Evolutionary conservation across 176 grass and related monocot species (phyloP), one percentile per base, ranked within the genome.

Genomic region (Cymbopogon citratus): DNA sequence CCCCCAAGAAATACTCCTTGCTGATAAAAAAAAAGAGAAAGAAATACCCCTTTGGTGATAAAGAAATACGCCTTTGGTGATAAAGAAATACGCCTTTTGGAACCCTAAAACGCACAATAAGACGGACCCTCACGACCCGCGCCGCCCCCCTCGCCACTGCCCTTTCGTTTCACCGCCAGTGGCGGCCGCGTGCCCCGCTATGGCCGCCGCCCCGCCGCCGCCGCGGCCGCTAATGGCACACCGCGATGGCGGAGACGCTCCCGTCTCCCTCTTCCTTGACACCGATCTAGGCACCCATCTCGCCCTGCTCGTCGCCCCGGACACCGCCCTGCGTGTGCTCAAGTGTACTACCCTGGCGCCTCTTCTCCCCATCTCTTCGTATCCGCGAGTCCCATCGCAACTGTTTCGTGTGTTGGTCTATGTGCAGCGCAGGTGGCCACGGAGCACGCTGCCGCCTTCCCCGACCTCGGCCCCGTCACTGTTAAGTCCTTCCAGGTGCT

Each of bases 211-310:
- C 12, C 56, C 57, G 38, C 9, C 45, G 71, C 3, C 23, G 12
- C 40, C 65, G 33, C 67, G 49, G 69, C 61, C 31, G 25, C 23
- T 27, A 21, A 66, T 1, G 63, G 66, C 62, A 73, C 56, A n/a
- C 35, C 43, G 54, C 34, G 27, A 2, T 18, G 4, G 29, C 25
- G 71, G 63, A 51, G 56, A 44, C 10, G 51, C 4, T 19, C 25
- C 51, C 15, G 3, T 91, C 11, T 29, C 79, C 48, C 61, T 98
- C 9, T 99, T 87, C 79, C 12, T 95, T 12, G 77, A 91, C 67
- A 91, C 96, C 23, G 79, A 82, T 40, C 76, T 99, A 33, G 85
- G 73, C 73, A 95, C 89, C 44, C 57, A 52, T 63, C 85, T 99
- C 57, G 90, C 63, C 25, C 31, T 93, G 51, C 11, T 62, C 40